A percentile compares a stretch with the other conserved stretches of the same genome.
These are phyloP conservation scores for Trifolium pratense DNA, from an alignment of 306 rosid species.

Conservation along the genomic window DNA sequence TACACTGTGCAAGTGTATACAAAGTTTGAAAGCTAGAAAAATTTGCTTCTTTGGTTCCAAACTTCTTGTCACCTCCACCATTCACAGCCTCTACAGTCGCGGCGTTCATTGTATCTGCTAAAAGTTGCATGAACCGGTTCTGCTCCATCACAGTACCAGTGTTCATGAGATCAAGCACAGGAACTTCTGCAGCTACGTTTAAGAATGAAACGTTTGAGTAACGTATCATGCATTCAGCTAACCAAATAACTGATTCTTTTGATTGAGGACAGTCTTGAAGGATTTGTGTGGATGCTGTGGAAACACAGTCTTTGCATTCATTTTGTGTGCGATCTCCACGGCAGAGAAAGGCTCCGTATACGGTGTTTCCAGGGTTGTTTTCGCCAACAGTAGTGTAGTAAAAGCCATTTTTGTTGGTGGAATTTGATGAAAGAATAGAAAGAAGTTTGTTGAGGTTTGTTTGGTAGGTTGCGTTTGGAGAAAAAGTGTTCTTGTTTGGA, in stretches of 20 bases:
- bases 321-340: slow-evolving; percentile 38
- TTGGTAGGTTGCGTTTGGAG: slow-evolving; percentile 30
- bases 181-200: not conserved
- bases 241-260: slow-evolving; percentile 42
- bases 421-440: slow-evolving; percentile 32
- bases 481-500: slow-evolving; percentile 30
- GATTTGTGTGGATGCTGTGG: slow-evolving; percentile 17
- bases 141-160: not conserved
- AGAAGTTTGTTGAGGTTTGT: slow-evolving; percentile 33
- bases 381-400: slow-evolving; percentile 14
- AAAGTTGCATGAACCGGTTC: slow-evolving; percentile 17
- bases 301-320: slow-evolving; percentile 35
- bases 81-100: not conserved
- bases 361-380: not conserved
- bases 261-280: not conserved
- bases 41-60: slow-evolving; percentile 36
- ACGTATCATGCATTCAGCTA: slow-evolving; percentile 45
- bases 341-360: slow-evolving; percentile 44
- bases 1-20: slow-evolving; percentile 49
- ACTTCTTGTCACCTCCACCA: slow-evolving; percentile 39
- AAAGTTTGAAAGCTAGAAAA: slow-evolving; percentile 16
- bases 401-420: slow-evolving; percentile 34
- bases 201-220: slow-evolving; percentile 42
- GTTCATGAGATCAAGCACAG: rapidly evolving
- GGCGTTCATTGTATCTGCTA: slow-evolving; percentile 12